Percentiles rank a stretch among this genome's conserved stretches.
Evolutionary conservation across 2,329 filamentous ascomycete genomes (phyloP).

Genomic region (Acephala macrosclerotiorum): DNA sequence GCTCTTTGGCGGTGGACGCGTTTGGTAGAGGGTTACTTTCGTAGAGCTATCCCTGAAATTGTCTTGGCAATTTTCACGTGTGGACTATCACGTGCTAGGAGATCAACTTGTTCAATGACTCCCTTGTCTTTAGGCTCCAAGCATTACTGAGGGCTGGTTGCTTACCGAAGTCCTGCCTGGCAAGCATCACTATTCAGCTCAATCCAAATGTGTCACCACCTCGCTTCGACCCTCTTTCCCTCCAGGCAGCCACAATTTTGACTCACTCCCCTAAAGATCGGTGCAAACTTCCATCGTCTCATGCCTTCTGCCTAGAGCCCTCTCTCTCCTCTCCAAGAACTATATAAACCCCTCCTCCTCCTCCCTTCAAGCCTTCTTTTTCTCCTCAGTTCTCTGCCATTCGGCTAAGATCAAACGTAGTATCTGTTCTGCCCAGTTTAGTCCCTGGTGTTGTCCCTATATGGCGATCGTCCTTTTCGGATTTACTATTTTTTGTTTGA

Average conservation of each 20-base stretch:
- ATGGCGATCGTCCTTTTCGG: slow-evolving; percentile 11
- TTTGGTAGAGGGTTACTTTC: too few relatives aligned
- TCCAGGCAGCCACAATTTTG: slow-evolving; percentile 16
- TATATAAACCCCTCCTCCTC: slow-evolving; percentile 18
- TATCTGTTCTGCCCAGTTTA: slow-evolving; percentile 77
- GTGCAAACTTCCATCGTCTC: slow-evolving; percentile 13
- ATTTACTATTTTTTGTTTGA: slow-evolving; percentile 63
- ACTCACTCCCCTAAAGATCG: slow-evolving; percentile 12
- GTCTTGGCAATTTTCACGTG: too few relatives aligned
- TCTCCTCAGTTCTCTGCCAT: slow-evolving; percentile 43
- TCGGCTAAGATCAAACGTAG: slow-evolving; percentile 66
- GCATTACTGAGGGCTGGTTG: too few relatives aligned
- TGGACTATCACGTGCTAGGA: too few relatives aligned
- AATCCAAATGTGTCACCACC: background rate
- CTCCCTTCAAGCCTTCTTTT: slow-evolving; percentile 13
- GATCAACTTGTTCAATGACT: too few relatives aligned
- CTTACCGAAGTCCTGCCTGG: too few relatives aligned
- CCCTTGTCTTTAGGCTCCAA: too few relatives aligned
- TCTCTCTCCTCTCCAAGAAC: background rate
- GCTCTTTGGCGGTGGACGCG: too few relatives aligned
- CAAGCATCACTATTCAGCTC: background rate
- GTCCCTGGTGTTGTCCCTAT: slow-evolving; percentile 57
- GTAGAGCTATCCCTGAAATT: too few relatives aligned
- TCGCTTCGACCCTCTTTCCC: background rate
- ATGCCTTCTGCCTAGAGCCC: background rate